Conservation (phyloP, 202 grass and related monocot genomes). For the Schoenoplectus tabernaemontani region DNA sequence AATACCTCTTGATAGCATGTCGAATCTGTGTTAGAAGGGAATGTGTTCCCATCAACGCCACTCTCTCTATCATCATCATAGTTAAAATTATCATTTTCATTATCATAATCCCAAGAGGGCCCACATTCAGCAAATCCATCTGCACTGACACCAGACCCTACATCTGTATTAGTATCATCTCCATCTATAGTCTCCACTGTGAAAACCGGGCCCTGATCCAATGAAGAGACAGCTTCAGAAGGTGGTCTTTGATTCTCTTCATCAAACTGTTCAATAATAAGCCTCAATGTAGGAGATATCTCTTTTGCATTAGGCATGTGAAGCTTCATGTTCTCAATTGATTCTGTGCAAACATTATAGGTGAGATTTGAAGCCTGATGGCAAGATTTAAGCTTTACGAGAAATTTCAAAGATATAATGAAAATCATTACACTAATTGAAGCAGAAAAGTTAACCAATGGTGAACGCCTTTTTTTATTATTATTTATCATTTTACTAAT, state of each 20-base stretch:
- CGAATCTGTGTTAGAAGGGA: constrained; percentile 30
- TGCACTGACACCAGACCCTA: constrained; percentile 26
- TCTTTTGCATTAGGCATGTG: constrained; percentile 54
- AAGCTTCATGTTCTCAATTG: constrained; percentile 67
- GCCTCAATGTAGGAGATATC: constrained; percentile 72
- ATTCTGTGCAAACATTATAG: constrained; percentile 42
- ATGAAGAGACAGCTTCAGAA: constrained; percentile 25
- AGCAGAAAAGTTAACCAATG: not conserved
- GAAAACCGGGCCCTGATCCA: constrained; percentile 34
- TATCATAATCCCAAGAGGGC: constrained; percentile 45
- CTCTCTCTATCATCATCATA: constrained; percentile 45
- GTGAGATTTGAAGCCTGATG: constrained; percentile 6
- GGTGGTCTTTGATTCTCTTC: constrained; percentile 69
- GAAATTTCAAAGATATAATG: constrained; percentile 3
- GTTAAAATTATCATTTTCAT: constrained; percentile 45
- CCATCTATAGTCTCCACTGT: constrained; percentile 25
- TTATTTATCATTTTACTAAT: not conserved
- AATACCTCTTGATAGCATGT: constrained; percentile 57
- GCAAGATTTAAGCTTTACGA: constrained; percentile 21
- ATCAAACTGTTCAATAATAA: constrained; percentile 81
- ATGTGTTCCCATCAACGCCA: constrained; percentile 38
- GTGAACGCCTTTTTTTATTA: not conserved
- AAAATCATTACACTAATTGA: not conserved
- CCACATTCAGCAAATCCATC: constrained; percentile 37
- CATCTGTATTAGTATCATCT: constrained; percentile 23